phyloP scores from a whole-genome alignment of 371 early-diverging fungal genomes.

The Massospora cicadina region DNA sequence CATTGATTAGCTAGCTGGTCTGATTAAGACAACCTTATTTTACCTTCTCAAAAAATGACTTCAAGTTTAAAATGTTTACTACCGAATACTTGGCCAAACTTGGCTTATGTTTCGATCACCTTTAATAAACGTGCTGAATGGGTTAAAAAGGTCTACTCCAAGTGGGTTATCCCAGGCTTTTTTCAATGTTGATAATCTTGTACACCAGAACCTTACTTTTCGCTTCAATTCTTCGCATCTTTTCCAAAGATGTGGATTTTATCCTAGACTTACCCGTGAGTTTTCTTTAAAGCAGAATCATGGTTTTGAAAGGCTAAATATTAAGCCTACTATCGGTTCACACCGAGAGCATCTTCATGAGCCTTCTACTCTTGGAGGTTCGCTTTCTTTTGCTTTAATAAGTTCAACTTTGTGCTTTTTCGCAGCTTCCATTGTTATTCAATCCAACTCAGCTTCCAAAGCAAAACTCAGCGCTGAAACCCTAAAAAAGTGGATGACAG shows the following conservation, averaged over 20 bases:
- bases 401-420: background rate
- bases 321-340: background rate
- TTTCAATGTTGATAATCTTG: too few species aligned
- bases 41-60: too few species aligned
- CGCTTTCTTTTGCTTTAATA: conserved; percentile 2
- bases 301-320: background rate
- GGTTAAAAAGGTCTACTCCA: too few species aligned
- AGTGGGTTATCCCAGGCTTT: too few species aligned
- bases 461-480: background rate
- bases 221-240: too few species aligned
- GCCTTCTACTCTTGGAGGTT: background rate
- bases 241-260: background rate
- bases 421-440: background rate
- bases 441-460: background rate
- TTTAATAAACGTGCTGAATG: too few species aligned
- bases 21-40: too few species aligned
- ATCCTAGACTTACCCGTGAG: background rate
- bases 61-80: too few species aligned
- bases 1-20: too few species aligned
- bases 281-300: background rate
- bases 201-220: too few species aligned
- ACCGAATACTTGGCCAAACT: too few species aligned
- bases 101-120: too few species aligned
- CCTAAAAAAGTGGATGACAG: background rate
- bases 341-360: background rate